phyloP scores from a whole-genome alignment of 192 early-diverging fungal genomes.

The Rhizophlyctis rosea region DNA sequence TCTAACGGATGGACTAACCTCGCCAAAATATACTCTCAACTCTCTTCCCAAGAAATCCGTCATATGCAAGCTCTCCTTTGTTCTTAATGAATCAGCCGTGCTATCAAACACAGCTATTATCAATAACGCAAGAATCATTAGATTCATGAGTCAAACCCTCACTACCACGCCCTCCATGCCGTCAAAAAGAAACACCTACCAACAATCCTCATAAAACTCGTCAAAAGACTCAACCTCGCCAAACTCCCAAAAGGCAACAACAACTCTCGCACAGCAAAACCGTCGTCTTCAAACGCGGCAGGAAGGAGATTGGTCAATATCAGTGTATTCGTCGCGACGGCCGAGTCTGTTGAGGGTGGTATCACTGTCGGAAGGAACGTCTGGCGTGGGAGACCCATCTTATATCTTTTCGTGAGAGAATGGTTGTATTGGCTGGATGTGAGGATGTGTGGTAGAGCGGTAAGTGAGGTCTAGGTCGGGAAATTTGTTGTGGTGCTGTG shows the following conservation, averaged over 20 bases:
- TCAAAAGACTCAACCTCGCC: slow-evolving; percentile 24
- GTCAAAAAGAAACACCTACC: slow-evolving; percentile 2
- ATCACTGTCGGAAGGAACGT: no score
- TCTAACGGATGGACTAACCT: slow-evolving; percentile 1
- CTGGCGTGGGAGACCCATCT: no score
- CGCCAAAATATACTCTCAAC: slow-evolving; percentile 28
- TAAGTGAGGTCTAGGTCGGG: no score
- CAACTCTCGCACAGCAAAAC: slow-evolving; percentile 9
- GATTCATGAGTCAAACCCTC: neutral
- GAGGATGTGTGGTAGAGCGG: no score
- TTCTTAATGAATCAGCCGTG: slow-evolving; percentile 16
- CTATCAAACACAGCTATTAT: slow-evolving; percentile 17
- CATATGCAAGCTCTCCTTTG: slow-evolving; percentile 10
- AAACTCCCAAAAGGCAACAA: slow-evolving; percentile 19
- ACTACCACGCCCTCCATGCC: neutral
- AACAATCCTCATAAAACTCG: slow-evolving; percentile 35
- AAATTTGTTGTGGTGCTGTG: no score
- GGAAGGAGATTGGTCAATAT: slow-evolving; percentile 40
- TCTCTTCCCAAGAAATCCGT: neutral
- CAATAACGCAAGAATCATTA: neutral
- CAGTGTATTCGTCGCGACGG: slow-evolving; percentile 42
- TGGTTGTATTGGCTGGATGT: no score
- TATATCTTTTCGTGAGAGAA: no score
- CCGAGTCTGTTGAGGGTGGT: no score
- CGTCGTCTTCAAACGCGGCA: slow-evolving; percentile 25